Evolutionary conservation across 805 yeast genomes (phyloP), one percentile per base, ranked within the genome.

Genomic region (Yarrowia sp.): DNA sequence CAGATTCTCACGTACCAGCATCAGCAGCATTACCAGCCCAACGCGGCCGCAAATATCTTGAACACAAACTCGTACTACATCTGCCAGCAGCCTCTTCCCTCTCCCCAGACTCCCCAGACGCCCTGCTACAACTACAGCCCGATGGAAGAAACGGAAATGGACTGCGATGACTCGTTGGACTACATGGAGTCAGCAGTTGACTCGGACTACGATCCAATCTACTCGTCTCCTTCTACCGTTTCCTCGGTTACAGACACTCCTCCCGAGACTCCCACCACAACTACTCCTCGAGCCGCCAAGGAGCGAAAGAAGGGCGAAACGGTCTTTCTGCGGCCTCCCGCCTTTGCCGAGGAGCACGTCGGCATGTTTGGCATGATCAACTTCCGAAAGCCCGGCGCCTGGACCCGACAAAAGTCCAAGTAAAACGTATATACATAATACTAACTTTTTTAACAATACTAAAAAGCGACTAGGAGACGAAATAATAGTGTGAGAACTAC

Each of bases 351-450:
- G 9, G 67, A 67, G 33, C 58, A 59, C n/a, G 70, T 56, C 2
- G 71, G 71, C 17, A 62, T 61, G 36, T 69, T 69, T 65, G 68
- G 66, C 12, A 64, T 67, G 38, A 69, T 69, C 59, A 69, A 69
- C 54, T 44, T 69, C 41, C 63, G 71, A n/a, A 67, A 64, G 35
- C 67, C 68, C 2, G 69, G 70, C 8, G 71, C 71, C 8, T 69
- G 71, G 71, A 67, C 69, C 2, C 44, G 71, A 36, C 43, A 62
- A 14, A 68, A 68, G 54, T 41, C 68, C 19, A 58, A 58, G 51
- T 43, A 48, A 48, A 46, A 46, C 52, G 24, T 28, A 46, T 30
- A 46, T 28, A 46, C 33, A n/a, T 14, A 36, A 26, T 22, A 43
- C 52, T 46, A 46, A 46, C 52, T 26, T 41, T 41, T 41, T 14